Conservation (phyloP, 495 filamentous ascomycete species). For the Cladorrhinum samala region DNA sequence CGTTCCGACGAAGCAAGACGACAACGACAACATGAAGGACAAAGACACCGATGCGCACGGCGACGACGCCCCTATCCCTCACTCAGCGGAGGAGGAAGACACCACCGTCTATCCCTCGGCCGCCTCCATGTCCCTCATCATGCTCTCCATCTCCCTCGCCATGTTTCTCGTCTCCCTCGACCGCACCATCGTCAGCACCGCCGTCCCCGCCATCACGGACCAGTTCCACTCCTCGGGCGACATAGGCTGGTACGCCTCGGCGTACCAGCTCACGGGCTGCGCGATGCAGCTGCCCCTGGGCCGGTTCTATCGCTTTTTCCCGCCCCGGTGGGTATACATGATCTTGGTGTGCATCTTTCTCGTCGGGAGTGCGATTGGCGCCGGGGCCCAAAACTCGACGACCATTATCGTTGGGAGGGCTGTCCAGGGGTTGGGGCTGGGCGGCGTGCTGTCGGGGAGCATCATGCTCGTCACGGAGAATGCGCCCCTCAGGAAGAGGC, state of each 20-base stretch:
- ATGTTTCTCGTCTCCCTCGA: conserved; percentile 56
- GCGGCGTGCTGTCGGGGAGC: conserved; percentile 39
- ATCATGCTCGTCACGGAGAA: conserved; percentile 56
- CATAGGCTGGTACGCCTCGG: conserved; percentile 43
- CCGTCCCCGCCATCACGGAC: conserved; percentile 37
- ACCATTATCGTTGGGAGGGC: conserved; percentile 45
- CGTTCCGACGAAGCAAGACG: no score
- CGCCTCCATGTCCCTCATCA: no score
- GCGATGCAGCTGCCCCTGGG: conserved; percentile 43
- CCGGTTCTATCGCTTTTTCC: conserved; percentile 42
- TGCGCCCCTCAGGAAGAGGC: conserved; percentile 59
- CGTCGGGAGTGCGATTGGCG: conserved; percentile 40
- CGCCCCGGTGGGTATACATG: conserved; percentile 37
- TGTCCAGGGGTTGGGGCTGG: conserved; percentile 39
- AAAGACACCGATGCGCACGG: no score
- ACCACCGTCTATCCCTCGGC: no score
- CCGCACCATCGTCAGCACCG: conserved; percentile 50
- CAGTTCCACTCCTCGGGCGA: conserved; percentile 32
- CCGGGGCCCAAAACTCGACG: conserved; percentile 37
- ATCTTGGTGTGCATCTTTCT: conserved; percentile 34
- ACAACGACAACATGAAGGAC: no score
- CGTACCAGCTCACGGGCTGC: conserved; percentile 46
- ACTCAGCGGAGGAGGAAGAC: no score
- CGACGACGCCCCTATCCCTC: no score
- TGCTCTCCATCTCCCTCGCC: no score